A percentile compares a stretch with the other conserved stretches of the same genome.
Evolutionary conservation across 805 yeast genomes (phyloP).

Genomic region (Zygosaccharomyces lentus): DNA sequence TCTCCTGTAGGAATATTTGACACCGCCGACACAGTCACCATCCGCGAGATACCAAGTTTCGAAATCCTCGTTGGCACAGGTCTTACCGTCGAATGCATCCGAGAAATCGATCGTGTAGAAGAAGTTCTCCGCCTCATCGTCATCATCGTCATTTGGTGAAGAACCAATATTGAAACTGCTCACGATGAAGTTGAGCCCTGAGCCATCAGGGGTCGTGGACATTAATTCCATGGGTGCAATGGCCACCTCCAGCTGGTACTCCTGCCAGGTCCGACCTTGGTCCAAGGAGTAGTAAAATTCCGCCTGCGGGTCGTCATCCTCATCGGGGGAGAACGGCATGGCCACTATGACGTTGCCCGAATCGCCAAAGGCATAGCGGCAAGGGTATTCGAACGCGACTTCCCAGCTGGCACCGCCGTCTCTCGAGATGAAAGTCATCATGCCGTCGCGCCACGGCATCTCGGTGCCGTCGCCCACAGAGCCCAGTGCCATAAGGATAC

Average conservation of each 20-base stretch:
- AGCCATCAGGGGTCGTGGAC: constrained; percentile 64
- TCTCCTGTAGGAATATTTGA: constrained; percentile 55
- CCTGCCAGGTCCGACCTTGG: constrained; percentile 66
- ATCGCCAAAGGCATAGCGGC: constrained; percentile 63
- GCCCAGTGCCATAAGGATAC: constrained; percentile 35
- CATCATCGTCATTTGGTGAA: neutral
- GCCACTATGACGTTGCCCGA: constrained; percentile 70
- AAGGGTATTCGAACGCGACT: constrained; percentile 48
- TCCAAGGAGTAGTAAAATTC: constrained; percentile 55
- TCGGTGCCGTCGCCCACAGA: constrained; percentile 16
- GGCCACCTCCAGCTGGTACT: constrained; percentile 43
- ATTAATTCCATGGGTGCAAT: constrained; percentile 41
- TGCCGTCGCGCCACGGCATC: constrained; percentile 5
- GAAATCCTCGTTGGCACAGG: constrained; percentile 49
- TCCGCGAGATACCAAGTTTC: constrained; percentile 51
- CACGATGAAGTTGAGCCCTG: constrained; percentile 55
- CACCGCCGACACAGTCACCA: constrained; percentile 61
- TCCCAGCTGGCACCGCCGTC: constrained; percentile 80
- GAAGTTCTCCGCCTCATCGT: constrained; percentile 9
- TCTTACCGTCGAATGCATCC: constrained; percentile 45
- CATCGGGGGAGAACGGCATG: constrained; percentile 40
- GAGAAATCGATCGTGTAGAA: constrained; percentile 49
- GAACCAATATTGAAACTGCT: constrained; percentile 35
- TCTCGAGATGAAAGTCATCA: constrained; percentile 57
- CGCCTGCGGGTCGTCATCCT: constrained; percentile 36